These are phyloP conservation scores for Fusarium pilosicola DNA, from an alignment of 2,329 filamentous ascomycete genomes.

Conservation along the genomic window DNA sequence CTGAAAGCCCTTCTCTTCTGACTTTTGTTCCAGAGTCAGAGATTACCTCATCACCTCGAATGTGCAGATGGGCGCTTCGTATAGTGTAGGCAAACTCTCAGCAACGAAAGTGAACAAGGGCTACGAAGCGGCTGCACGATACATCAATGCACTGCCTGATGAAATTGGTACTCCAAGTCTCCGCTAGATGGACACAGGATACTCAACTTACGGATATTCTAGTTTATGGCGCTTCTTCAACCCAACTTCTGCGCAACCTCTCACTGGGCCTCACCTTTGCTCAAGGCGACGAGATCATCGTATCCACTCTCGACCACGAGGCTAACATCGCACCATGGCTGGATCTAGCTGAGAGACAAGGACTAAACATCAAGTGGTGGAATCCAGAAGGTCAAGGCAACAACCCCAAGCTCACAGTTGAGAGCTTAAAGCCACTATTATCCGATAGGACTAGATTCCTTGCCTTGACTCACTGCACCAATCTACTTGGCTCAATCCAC, in stretches of 20 bases:
- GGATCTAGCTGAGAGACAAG: constrained; percentile 69
- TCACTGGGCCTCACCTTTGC: constrained; percentile 63
- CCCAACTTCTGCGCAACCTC: constrained; percentile 80
- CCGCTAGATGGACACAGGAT: accelerated
- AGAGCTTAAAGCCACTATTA: constrained; percentile 68
- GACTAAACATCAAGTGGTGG: constrained; percentile 50
- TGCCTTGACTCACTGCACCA: constrained; percentile 77
- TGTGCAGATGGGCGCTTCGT: constrained; percentile 79
- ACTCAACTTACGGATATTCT: background rate
- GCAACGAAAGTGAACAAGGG: constrained; percentile 60
- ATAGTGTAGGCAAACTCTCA: constrained; percentile 67
- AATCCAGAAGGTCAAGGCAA: background rate
- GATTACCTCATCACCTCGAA: constrained; percentile 75
- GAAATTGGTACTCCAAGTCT: constrained; percentile 66
- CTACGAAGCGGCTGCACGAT: constrained; percentile 72
- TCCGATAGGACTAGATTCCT: constrained; percentile 74
- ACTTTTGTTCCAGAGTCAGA: constrained; percentile 57
- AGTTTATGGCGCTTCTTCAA: constrained; percentile 75
- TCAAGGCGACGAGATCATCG: constrained; percentile 71
- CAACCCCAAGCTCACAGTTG: constrained; percentile 66
- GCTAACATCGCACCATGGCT: constrained; percentile 81
- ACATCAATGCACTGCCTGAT: constrained; percentile 72
- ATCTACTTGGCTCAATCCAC: constrained; percentile 78
- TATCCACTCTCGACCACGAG: constrained; percentile 81
- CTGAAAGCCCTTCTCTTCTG: too few species aligned